Conservation (phyloP, 495 filamentous ascomycete genomes). For the Filosporella fistucella region DNA sequence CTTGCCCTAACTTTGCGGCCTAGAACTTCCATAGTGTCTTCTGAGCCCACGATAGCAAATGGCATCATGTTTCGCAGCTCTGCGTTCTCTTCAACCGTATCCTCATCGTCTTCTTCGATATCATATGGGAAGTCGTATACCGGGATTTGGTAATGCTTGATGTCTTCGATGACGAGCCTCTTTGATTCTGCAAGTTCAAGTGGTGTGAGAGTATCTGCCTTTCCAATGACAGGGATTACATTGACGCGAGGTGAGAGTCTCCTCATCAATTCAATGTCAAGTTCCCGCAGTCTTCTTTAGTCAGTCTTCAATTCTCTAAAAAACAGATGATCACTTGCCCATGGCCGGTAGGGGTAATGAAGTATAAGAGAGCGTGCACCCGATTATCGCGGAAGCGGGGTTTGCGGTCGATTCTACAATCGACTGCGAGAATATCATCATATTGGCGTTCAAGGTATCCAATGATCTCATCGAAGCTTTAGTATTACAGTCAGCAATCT, state of each 20-base stretch:
- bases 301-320: neutral
- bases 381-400: constrained; percentile 98
- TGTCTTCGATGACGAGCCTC: constrained; percentile 99
- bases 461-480: constrained; percentile 92
- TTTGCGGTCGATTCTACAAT: constrained; percentile 99
- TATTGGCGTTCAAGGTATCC: constrained; percentile 98
- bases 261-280: constrained; percentile 99
- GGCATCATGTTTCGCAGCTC: constrained; percentile 97
- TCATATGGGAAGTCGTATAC: constrained; percentile 99
- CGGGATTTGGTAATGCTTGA: constrained; percentile 98
- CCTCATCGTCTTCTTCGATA: constrained; percentile 98
- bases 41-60: constrained; percentile 96
- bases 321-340: constrained; percentile 49
- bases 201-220: constrained; percentile 95
- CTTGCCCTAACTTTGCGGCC: constrained; percentile 87
- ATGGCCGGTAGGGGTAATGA: constrained; percentile 97
- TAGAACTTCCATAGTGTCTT: constrained; percentile 90
- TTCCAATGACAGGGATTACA: constrained; percentile 97
- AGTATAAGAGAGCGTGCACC: constrained; percentile 96
- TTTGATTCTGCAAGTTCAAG: constrained; percentile 97
- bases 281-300: constrained; percentile 75
- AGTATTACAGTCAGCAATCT: constrained; percentile 14
- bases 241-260: constrained; percentile 97
- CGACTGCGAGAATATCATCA: constrained; percentile 97
- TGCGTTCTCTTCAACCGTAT: constrained; percentile 98